phyloP scores from a whole-genome alignment of 2,329 filamentous ascomycete genomes.

The Cladosporium sp. region DNA sequence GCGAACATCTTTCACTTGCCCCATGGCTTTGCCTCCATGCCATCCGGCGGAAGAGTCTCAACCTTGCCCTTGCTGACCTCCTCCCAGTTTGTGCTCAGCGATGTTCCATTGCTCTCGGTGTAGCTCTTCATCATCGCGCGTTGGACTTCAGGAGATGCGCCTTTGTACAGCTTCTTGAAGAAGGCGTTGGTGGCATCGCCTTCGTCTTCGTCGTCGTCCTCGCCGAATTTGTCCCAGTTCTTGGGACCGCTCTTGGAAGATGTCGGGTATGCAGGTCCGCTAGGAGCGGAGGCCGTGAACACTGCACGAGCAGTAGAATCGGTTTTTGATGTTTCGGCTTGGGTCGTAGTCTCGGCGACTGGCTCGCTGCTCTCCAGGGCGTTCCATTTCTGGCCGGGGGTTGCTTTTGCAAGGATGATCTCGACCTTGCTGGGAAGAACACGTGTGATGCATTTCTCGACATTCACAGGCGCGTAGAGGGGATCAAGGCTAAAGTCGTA shows the following conservation, averaged over 20 bases:
- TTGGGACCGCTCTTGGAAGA: conserved; percentile 82
- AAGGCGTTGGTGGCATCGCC: conserved; percentile 73
- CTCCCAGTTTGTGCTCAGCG: conserved; percentile 87
- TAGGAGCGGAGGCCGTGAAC: conserved; percentile 20
- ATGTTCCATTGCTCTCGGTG: conserved; percentile 88
- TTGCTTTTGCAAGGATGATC: conserved; percentile 68
- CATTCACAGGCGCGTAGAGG: conserved; percentile 66
- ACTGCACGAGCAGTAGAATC: conserved; percentile 22
- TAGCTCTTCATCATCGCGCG: conserved; percentile 99
- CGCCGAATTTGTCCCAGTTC: conserved; percentile 82
- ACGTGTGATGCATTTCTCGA: conserved; percentile 58
- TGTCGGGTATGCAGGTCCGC: conserved; percentile 72
- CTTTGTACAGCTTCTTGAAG: conserved; percentile 86
- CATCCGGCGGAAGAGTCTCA: conserved; percentile 71
- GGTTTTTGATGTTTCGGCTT: background rate
- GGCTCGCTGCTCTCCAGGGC: conserved; percentile 52
- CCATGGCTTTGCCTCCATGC: conserved; percentile 76
- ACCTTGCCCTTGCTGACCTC: conserved; percentile 74
- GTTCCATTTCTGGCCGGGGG: conserved; percentile 67
- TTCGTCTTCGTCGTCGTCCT: conserved; percentile 54
- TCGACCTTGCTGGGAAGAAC: conserved; percentile 80
- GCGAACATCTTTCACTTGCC: conserved; percentile 23
- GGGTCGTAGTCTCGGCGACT: conserved; percentile 22
- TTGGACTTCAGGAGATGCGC: conserved; percentile 73
- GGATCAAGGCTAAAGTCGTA: conserved; percentile 66